Evolutionary conservation across 148 eudicot genomes (phyloP), one percentile per base, ranked within the genome.

Genomic region (Arbutus unedo): DNA sequence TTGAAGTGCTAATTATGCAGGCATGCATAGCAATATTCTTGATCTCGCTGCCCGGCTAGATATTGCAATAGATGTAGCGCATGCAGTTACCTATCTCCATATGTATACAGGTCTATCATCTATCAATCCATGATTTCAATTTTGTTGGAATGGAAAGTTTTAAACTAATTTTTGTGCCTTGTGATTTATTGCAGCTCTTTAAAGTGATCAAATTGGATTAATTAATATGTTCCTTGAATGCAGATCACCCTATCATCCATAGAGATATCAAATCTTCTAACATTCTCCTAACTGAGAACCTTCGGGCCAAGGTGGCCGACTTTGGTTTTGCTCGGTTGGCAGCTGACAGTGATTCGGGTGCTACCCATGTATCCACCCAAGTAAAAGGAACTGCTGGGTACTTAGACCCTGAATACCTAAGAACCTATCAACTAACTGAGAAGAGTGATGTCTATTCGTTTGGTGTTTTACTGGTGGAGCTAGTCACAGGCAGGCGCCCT

Each of bases 321-420:
- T 95, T 96, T 82, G 99, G 99, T 8, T 96, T 96, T 90, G 95
- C 99, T 0, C 84, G 97, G 78, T 10, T 93, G 85, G 97, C 86
- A 23, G 85, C 93, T 21, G 98, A 91, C 67, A 85, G 79, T 76
- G 94, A 94, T 78, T 90, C 90, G 13, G 95, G 86, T 60, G 86
- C 77, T 9, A 94, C 98, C 76, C 99, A 96, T 87, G 91, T 94
- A 19, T 92, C 91, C 14, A 96, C 99, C 60, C 95, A 94, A 89
- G 93, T 96, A 43, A 96, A 94, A 90, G 99, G 99, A 84, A 96
- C 99, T 25, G 98, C 98, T 10, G 99, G 99, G 49, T 94, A 96
- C 87, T 88, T 96, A 66, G 99, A 96, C 83, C 99, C 99, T 4
- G 99, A 91, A 78, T 96, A 96, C 80, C 89, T 96, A 4, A 91